Percentiles rank a stretch among this genome's conserved stretches.
Evolutionary conservation across 2,329 filamentous ascomycete genomes (phyloP).

Genomic region (Fusarium liriodendri): DNA sequence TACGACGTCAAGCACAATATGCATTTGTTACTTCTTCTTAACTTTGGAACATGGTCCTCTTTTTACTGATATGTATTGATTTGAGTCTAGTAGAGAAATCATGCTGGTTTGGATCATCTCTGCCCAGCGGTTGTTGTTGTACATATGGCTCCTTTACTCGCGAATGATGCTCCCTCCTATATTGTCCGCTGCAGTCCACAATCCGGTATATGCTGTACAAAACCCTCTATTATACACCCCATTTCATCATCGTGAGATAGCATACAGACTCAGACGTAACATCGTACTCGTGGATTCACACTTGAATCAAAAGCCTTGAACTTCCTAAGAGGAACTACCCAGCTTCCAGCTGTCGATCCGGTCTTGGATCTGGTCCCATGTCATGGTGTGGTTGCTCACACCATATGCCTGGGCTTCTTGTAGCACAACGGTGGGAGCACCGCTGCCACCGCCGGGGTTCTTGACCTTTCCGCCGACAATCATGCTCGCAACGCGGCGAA

Average conservation of each 20-base stretch:
- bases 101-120: not conserved
- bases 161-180: conserved; percentile 24
- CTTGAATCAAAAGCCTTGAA: not conserved
- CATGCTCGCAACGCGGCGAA: conserved; percentile 81
- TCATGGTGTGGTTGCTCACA: conserved; percentile 73
- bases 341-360: conserved; percentile 86
- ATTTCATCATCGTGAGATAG: conserved; percentile 8
- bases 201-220: conserved; percentile 34
- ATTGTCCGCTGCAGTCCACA: conserved; percentile 16
- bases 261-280: not conserved
- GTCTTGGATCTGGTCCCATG: conserved; percentile 92
- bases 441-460: conserved; percentile 82
- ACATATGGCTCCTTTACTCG: conserved; percentile 24
- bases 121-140: conserved; percentile 29
- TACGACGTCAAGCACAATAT: conserved; percentile 15
- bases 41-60: not conserved
- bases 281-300: not conserved
- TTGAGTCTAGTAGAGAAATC: conserved; percentile 37
- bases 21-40: not conserved
- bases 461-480: conserved; percentile 82
- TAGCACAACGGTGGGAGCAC: conserved; percentile 91
- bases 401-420: conserved; percentile 88
- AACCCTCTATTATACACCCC: conserved; percentile 41
- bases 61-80: conserved; percentile 13
- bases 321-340: conserved; percentile 62